Evolutionary conservation across 2,329 filamentous ascomycete genomes (phyloP).

Genomic region (Botrytis porri): DNA sequence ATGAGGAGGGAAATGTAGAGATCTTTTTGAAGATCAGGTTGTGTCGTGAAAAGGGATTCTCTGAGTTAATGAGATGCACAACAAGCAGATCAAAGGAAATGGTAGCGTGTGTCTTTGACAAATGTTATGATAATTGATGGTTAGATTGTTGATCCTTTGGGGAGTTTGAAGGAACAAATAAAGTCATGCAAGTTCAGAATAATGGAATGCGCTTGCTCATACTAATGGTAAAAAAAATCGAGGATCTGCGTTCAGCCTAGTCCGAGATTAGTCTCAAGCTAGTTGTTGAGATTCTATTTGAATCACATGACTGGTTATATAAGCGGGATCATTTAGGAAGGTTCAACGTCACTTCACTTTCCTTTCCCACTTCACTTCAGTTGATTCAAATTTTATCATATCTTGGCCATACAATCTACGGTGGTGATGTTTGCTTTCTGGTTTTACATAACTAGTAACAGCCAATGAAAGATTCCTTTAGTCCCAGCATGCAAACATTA

Average conservation of each 20-base stretch:
- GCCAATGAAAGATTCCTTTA: background rate
- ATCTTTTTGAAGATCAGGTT: slow-evolving; percentile 3
- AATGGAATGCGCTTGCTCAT: slow-evolving; percentile 2
- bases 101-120: slow-evolving; percentile 11
- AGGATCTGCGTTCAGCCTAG: background rate
- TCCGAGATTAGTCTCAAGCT: background rate
- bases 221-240: slow-evolving; percentile 3
- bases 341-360: slow-evolving; percentile 1
- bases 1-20: background rate
- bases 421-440: background rate
- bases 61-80: background rate
- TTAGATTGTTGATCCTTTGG: background rate
- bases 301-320: slow-evolving; percentile 1
- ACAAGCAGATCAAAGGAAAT: slow-evolving; percentile 10
- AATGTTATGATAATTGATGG: slow-evolving; percentile 3
- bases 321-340: background rate
- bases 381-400: too few species aligned
- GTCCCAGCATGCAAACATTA: background rate
- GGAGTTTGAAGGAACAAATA: background rate
- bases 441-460: too few species aligned
- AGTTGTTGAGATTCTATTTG: background rate
- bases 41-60: background rate
- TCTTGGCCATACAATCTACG: background rate
- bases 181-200: background rate
- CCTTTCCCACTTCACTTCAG: background rate